Conservation (phyloP, 768 basidiomycete species). For the Leccinellum luteum region DNA sequence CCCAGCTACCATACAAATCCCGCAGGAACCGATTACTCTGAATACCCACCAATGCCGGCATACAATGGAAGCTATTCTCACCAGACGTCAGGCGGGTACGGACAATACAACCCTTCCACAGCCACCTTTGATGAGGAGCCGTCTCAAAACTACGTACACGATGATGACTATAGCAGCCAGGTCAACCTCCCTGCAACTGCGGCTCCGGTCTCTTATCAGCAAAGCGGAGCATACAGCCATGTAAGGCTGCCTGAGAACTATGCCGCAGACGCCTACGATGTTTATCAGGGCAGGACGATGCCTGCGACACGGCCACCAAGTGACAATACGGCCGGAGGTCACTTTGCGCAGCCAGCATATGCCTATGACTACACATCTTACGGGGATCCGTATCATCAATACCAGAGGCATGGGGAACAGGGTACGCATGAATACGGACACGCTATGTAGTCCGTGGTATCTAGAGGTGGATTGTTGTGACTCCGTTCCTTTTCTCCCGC, state of each 20-base stretch:
- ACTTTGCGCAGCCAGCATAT: slow-evolving; percentile 22
- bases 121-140: slow-evolving; percentile 55
- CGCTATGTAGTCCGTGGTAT: slow-evolving; percentile 27
- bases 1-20: slow-evolving; percentile 36
- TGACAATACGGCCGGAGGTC: slow-evolving; percentile 23
- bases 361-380: slow-evolving; percentile 29
- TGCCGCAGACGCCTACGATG: slow-evolving; percentile 48
- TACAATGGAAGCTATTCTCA: slow-evolving; percentile 66
- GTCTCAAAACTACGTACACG: slow-evolving; percentile 46
- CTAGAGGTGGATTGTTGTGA: slow-evolving; percentile 16
- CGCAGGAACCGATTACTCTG: slow-evolving; percentile 42
- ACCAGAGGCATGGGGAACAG: slow-evolving; percentile 31
- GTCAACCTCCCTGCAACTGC: slow-evolving; percentile 56
- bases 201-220: slow-evolving; percentile 55
- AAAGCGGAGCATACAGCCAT: slow-evolving; percentile 18
- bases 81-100: slow-evolving; percentile 47
- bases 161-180: slow-evolving; percentile 69
- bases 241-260: slow-evolving; percentile 27
- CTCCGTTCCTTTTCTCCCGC: slow-evolving; percentile 11
- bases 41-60: slow-evolving; percentile 73
- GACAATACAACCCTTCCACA: slow-evolving; percentile 59
- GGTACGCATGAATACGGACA: slow-evolving; percentile 31
- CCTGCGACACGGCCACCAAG: slow-evolving; percentile 32
- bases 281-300: slow-evolving; percentile 51
- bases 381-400: slow-evolving; percentile 26